Base-by-base conservation (phyloP, 169 alveolate species). In the Ichthyophthirius multifiliis region DNA sequence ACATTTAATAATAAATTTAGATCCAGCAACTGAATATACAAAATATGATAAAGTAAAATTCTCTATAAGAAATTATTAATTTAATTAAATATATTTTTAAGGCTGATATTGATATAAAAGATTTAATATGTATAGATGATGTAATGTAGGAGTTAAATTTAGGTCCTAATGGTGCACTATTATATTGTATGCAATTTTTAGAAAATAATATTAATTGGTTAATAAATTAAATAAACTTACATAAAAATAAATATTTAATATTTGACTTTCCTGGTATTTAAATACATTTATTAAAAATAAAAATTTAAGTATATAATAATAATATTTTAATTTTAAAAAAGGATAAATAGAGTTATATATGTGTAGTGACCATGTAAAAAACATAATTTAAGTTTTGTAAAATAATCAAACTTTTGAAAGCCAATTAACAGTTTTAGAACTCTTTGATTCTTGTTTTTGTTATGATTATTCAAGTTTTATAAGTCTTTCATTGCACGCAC, bases 111-210 rank as follows among this genome's bases (percentile, higher is more conserved):
- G 93, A 92, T 75, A 83, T 92, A 5, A 73, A 88, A 20, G 96
- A 92, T 39, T 84, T 92, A 27, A 88, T 92, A 13, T 83, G 75
- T n/a, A 77, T 84, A 27, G 84, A 83, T 20, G 94, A 92, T 65
- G 94, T 87, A 4, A 87, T 89, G 94, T 65, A 85, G 44, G 90
- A 87, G 63, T 23, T 87, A 15, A 77, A 89, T 75, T 76, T 92
- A 47, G 94, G 96, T 0, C 94, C 96, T 12, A 92, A 92, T 80
- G 96, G 96, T 2, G 88, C 90, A n/a, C 77, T 92, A 74, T 55
- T 90, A 4, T 92, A 81, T 74, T 92, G 94, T 35, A 89, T 92
- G 91, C 92, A 92, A 71, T 92, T 86, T 73, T 74, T 89, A 32
- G 87, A 83, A 37, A 62, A 81, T 45, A 86, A 88, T 73, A 77